phyloP scores from a whole-genome alignment of 1,284 basidiomycete genomes.

The Laetiporus sulphureus region DNA sequence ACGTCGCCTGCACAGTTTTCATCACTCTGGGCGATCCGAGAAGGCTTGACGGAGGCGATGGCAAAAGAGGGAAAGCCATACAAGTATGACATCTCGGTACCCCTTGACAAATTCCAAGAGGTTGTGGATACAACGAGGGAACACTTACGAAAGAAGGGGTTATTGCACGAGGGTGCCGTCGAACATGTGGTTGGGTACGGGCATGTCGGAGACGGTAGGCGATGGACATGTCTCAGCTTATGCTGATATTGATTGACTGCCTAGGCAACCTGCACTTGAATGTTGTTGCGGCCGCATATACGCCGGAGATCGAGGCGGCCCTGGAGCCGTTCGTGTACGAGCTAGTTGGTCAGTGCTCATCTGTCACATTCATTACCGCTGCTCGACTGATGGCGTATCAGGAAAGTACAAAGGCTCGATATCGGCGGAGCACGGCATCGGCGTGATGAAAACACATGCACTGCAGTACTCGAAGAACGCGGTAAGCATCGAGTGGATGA shows the following conservation, averaged over 20 bases:
- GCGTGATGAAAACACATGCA: conserved; percentile 91
- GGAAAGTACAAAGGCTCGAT: conserved; percentile 81
- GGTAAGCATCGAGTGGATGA: conserved; percentile 85
- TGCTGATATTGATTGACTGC: neutral
- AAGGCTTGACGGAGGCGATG: conserved; percentile 89
- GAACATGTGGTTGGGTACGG: conserved; percentile 90
- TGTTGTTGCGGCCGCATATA: conserved; percentile 82
- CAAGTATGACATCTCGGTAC: conserved; percentile 97
- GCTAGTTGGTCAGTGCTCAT: conserved; percentile 60
- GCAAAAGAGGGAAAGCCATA: conserved; percentile 94
- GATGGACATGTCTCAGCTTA: neutral
- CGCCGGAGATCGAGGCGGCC: conserved; percentile 77
- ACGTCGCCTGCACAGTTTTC: conserved; percentile 90
- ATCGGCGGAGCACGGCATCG: conserved; percentile 95
- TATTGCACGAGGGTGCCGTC: conserved; percentile 68
- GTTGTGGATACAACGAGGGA: conserved; percentile 82
- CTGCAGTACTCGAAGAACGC: conserved; percentile 85
- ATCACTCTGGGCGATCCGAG: conserved; percentile 91
- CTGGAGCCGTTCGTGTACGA: conserved; percentile 97
- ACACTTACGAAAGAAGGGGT: conserved; percentile 66
- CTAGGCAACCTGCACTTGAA: conserved; percentile 94
- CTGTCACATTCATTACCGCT: neutral
- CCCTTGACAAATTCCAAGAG: conserved; percentile 83
- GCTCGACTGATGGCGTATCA: conserved; percentile 20
- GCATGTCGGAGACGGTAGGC: conserved; percentile 91